phyloP scores from a whole-genome alignment of 495 filamentous ascomycete genomes.

The Penicillium cosmopolitanum region DNA sequence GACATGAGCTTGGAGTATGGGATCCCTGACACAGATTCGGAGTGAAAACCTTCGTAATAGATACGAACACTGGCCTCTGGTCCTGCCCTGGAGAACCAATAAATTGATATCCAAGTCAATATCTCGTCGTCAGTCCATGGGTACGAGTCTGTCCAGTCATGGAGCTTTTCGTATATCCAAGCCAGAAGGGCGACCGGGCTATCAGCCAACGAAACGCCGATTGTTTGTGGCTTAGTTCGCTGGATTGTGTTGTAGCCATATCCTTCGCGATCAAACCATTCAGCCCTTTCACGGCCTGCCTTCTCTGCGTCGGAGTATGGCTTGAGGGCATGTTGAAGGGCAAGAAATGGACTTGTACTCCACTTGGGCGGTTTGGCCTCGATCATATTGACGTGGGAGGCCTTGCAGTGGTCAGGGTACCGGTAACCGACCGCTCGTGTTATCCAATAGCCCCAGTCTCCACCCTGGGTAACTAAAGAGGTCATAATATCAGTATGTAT shows the following conservation, averaged over 20 bases:
- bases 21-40: constrained; percentile 11
- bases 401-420: constrained; percentile 60
- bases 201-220: constrained; percentile 60
- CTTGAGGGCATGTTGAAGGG: constrained; percentile 27
- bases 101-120: constrained; percentile 67
- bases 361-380: constrained; percentile 37
- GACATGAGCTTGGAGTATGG: constrained; percentile 18
- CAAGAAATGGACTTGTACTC: constrained; percentile 21
- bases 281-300: constrained; percentile 48
- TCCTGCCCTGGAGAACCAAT: constrained; percentile 60
- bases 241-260: constrained; percentile 59
- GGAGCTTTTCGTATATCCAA: constrained; percentile 73
- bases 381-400: constrained; percentile 68
- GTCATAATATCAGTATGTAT: not conserved
- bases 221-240: constrained; percentile 65
- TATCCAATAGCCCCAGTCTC: constrained; percentile 70
- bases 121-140: constrained; percentile 71
- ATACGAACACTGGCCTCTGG: constrained; percentile 59
- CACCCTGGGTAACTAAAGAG: constrained; percentile 58
- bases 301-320: constrained; percentile 36
- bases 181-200: constrained; percentile 64
- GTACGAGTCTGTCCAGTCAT: constrained; percentile 68
- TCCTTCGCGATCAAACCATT: constrained; percentile 57
- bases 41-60: constrained; percentile 59
- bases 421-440: constrained; percentile 59